Percentiles rank a stretch among this genome's conserved stretches.
Conservation (phyloP, 768 basidiomycete genomes). For the Guyanaporus albipodus region DNA sequence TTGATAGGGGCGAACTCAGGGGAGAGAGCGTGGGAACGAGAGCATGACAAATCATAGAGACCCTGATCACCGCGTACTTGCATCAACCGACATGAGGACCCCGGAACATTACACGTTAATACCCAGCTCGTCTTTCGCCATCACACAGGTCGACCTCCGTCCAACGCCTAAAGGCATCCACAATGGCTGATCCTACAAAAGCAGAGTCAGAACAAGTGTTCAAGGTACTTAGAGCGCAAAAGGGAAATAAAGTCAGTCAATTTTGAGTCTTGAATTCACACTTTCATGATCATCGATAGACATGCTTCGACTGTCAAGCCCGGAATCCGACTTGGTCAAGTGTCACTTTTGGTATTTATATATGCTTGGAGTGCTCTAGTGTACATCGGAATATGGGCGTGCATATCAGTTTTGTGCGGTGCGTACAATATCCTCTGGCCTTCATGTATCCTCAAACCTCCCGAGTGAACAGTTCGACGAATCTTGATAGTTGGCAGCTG, state of each 20-base stretch:
- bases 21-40: too few species aligned
- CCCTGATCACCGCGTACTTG: constrained; percentile 11
- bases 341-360: constrained; percentile 94
- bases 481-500: constrained; percentile 92
- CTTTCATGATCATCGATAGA: constrained; percentile 38
- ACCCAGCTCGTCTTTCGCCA: constrained; percentile 1
- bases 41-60: constrained; percentile 1
- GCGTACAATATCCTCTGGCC: constrained; percentile 24
- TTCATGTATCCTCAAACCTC: constrained; percentile 10
- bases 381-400: constrained; percentile 96
- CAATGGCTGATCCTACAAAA: constrained; percentile 76
- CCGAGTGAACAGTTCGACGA: constrained; percentile 71
- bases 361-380: constrained; percentile 96
- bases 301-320: constrained; percentile 93
- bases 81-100: constrained; percentile 6
- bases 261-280: neutral
- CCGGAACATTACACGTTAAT: constrained; percentile 20
- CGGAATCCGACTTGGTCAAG: constrained; percentile 98
- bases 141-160: constrained; percentile 5
- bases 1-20: too few species aligned
- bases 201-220: constrained; percentile 87
- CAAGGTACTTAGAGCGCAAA: constrained; percentile 74
- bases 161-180: neutral
- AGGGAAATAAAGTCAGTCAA: constrained; percentile 75
- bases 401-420: constrained; percentile 97